Conservation (phyloP, 257 asterid species). For the Vinca minor region DNA sequence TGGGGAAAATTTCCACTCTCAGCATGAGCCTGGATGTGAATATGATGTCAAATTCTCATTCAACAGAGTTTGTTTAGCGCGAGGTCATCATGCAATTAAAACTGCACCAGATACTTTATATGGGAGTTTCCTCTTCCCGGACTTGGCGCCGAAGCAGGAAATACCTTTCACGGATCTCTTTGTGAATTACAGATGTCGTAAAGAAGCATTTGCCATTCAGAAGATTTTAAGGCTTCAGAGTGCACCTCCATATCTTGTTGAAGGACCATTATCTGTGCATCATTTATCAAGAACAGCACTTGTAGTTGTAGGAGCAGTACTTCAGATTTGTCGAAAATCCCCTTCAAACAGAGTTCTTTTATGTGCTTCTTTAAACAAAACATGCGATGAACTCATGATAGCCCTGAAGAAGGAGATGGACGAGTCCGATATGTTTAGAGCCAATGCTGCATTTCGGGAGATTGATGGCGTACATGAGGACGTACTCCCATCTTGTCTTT, state of each 20-base stretch:
- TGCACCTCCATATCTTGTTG: constrained; percentile 21
- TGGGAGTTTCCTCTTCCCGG: constrained; percentile 20
- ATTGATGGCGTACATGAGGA: constrained; percentile 22
- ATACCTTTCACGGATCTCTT: neutral
- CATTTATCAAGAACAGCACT: constrained; percentile 8
- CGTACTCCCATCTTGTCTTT: constrained; percentile 19
- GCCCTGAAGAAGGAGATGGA: constrained; percentile 15
- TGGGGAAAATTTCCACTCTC: constrained; percentile 9
- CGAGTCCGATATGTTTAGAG: constrained; percentile 19
- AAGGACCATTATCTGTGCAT: constrained; percentile 11
- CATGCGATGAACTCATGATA: constrained; percentile 22
- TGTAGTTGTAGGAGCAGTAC: constrained; percentile 9
- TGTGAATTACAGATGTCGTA: neutral
- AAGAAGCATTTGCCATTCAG: neutral
- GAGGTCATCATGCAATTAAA: constrained; percentile 20
- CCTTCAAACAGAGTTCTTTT: constrained; percentile 16
- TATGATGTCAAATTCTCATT: constrained; percentile 23
- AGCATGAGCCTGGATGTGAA: constrained; percentile 8
- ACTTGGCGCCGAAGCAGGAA: neutral
- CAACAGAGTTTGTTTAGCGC: constrained; percentile 22
- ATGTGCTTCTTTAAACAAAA: constrained; percentile 21
- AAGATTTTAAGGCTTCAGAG: constrained; percentile 21
- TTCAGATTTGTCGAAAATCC: neutral
- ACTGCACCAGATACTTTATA: constrained; percentile 5
- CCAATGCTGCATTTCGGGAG: constrained; percentile 28